Percentiles rank a stretch among this genome's conserved stretches.
Evolutionary conservation across 176 grass and related monocot genomes (phyloP).

Genomic region (Rhipidocladum racemiflorum): DNA sequence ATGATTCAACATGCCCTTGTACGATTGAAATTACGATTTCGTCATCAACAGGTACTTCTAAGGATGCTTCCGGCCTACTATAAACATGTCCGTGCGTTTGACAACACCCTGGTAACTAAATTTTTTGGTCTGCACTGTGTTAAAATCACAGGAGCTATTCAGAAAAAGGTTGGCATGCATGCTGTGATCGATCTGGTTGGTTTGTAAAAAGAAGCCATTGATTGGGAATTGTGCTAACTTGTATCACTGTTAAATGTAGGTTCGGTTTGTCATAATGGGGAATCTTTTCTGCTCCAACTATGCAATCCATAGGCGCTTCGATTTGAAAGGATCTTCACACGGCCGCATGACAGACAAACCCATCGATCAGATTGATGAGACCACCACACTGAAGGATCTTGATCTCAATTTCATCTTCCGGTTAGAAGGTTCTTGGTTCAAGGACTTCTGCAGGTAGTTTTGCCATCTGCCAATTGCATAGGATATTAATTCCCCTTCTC

Average conservation of each 20-base stretch:
- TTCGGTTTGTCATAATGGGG: constrained; percentile 90
- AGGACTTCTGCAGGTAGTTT: constrained; percentile 61
- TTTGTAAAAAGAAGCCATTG: too few species aligned
- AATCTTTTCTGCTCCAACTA: constrained; percentile 68
- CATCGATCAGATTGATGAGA: constrained; percentile 67
- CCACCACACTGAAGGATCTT: constrained; percentile 75
- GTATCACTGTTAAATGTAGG: constrained; percentile 33
- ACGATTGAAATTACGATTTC: constrained; percentile 5
- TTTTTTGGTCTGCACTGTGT: constrained; percentile 85
- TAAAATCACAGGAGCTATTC: constrained; percentile 71
- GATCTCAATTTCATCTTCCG: constrained; percentile 89
- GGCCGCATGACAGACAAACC: constrained; percentile 80
- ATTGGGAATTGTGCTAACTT: not conserved
- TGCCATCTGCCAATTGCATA: not conserved
- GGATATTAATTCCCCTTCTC: constrained; percentile 18
- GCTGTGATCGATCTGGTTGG: not conserved
- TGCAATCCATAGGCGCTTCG: constrained; percentile 66
- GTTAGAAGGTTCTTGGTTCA: constrained; percentile 59
- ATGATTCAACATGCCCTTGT: not conserved
- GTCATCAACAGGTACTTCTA: constrained; percentile 59
- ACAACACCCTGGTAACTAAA: constrained; percentile 70
- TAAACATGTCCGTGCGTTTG: constrained; percentile 62
- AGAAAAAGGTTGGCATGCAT: constrained; percentile 65
- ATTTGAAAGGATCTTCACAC: constrained; percentile 80
- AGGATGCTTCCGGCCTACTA: constrained; percentile 90